Evolutionary conservation across 768 basidiomycete species (phyloP), one percentile per base, ranked within the genome.

Genomic region (Fistulinella prunicolor): DNA sequence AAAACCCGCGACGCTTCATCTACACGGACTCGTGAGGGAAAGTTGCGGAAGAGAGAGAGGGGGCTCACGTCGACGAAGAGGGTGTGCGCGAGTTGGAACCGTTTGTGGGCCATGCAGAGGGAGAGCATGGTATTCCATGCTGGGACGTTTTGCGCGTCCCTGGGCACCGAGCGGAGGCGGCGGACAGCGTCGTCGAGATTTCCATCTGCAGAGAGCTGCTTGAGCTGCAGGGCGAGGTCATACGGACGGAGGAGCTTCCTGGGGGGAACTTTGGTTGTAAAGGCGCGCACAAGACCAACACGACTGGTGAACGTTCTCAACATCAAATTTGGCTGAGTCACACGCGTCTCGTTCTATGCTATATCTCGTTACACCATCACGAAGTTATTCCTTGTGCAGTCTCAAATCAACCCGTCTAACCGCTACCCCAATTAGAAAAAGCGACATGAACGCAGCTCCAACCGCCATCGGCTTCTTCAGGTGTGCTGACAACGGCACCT

Each of bases 1-100:
- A 74, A 60, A 89, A 84, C 1, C 87, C 86, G 37, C 91, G 80
- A 28, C 89, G 78, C 66, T 89, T 92, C 89, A 93, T 89, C 90
- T 93, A 51, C 10, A 24, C 13, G 42, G 51, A 24, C 20, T 34
- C 34, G 23, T 50, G 30, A 55, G 22, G 24, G 29, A 39, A 44
- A 43, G 4, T 9, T n/a, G 29, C 62, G 72, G 44, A 26, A 14
- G 19, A 8, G 29, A 28, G 14, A n/a, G 8, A 12, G 30, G 10
- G 52, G 21, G 34, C 76, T 60, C 50, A 91, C 90, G 50, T 93
- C 88, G 37, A 71, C 68, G 63, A 78, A 92, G 26, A 92, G 68
- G n/a, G 74, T 63, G 53, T 82, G 86, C 0, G 78, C 79, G 26
- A 86, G 66, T 30, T 81, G 76, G 59, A 73, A 85, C 36, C 76